Evolutionary conservation across 1,284 basidiomycete species (phyloP).

Genomic region (Cronartium quercuum): DNA sequence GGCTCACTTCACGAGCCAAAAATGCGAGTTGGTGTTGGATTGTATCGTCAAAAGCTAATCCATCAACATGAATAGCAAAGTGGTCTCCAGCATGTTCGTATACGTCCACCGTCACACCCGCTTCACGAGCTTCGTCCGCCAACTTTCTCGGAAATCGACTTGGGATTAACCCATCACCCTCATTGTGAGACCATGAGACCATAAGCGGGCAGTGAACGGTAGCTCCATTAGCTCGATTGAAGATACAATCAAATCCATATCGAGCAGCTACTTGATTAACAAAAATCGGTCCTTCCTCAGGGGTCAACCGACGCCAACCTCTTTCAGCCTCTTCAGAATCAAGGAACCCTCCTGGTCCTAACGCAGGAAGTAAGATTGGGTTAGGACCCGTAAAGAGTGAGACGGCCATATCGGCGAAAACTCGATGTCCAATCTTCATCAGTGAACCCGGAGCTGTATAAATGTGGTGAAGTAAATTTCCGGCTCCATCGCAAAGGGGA

Average conservation of each 20-base stretch:
- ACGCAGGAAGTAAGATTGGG: slow-evolving; percentile 4
- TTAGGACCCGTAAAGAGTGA: background rate
- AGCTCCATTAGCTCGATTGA: slow-evolving; percentile 5
- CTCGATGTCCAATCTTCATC: slow-evolving; percentile 4
- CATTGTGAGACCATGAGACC: slow-evolving; percentile 11
- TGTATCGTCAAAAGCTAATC: background rate
- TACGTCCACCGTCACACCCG: background rate
- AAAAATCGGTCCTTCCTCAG: background rate
- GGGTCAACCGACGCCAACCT: slow-evolving; percentile 6
- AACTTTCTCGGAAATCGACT: slow-evolving; percentile 9
- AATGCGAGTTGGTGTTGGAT: slow-evolving; percentile 11
- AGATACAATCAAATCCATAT: slow-evolving; percentile 19
- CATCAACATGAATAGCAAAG: slow-evolving; percentile 8
- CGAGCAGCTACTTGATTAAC: slow-evolving; percentile 21
- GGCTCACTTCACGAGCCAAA: background rate
- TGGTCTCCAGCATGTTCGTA: slow-evolving; percentile 17
- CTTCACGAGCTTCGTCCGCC: slow-evolving; percentile 11
- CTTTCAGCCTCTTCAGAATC: slow-evolving; percentile 13
- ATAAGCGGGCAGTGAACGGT: slow-evolving; percentile 10
- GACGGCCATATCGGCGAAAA: slow-evolving; percentile 6
- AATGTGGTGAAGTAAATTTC: slow-evolving; percentile 14
- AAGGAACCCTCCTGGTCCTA: slow-evolving; percentile 7
- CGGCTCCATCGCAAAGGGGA: slow-evolving; percentile 14
- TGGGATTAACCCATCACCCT: slow-evolving; percentile 8
- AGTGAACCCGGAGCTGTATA: background rate